Evolutionary conservation across 2,329 filamentous ascomycete species (phyloP), one percentile per base, ranked within the genome.

Genomic region (Chrysoporthe austroafricana): DNA sequence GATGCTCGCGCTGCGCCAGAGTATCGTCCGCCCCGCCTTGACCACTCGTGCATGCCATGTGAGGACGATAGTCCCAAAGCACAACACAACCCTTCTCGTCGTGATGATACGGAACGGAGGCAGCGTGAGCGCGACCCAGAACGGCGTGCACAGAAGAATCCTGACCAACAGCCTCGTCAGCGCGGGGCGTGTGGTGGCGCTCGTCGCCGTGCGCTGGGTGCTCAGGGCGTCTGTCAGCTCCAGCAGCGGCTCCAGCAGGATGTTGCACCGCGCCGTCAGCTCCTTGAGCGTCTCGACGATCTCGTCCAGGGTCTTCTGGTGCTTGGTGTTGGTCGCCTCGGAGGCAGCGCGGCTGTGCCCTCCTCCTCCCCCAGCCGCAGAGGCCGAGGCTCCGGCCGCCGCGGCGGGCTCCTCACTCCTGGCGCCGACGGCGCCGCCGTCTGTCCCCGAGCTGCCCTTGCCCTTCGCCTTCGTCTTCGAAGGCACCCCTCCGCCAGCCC

Each of bases 301-400:
- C 80, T 99, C 96, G 77, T 99, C 96, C 63, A 99, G 80, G 62
- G 94, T 97, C 82, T 97, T 97, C 75, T 97, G 93, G 74, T 96
- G 92, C 69, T 91, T 90, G 54, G 90, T 90, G 69, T 86, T 89
- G 7, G 85, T 87, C 18, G 80, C 76, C 73, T 93, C 92, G 84
- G 85, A 46, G 79, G 76, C 26, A 79, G 80, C n/a, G 81, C 77
- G 65, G 79, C 77, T 70, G 86, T 85, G 26, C 70, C 72, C 21
- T 69, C 71, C 56, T 71, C 72, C n/a, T 69, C 69, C 66, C 11
- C 60, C 66, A 26, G 77, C 77, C 18, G 72, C 65, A 9, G 66
- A 60, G 18, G 43, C 67, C 52, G 73, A 76, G 43, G 77, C 75
- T 48, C 72, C 63, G 21, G 72, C 64, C 7, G 63, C 69, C 14